Base-by-base conservation (phyloP, 1,139 yeast genomes). In the Trichomonascaceae sp. region DNA sequence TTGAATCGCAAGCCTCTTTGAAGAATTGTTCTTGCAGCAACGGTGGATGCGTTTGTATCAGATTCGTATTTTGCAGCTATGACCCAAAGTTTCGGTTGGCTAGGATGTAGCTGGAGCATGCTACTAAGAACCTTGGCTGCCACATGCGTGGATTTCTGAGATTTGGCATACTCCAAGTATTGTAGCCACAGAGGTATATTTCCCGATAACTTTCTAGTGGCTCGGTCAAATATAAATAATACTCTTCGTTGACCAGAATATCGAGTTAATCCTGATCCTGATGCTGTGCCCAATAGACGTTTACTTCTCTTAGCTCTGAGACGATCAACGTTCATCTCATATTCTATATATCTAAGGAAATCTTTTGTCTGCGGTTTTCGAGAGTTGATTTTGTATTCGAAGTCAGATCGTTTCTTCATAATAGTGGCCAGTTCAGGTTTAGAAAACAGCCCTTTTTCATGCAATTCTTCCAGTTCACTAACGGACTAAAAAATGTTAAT, bases 31-130 rank as follows among this genome's bases (percentile, higher is more conserved):
- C 99, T 80, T 17, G 98, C 95, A 47, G 96, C 95, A 66, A 86
- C 83, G 53, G 96, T 90, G 63, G 90, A 87, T 51, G 93, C 87
- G 70, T 93, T 90, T 45, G 79, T 80, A 63, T 93, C 96, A 64
- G 88, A 84, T 71, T 95, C 98, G 70, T 89, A 90, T 67, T 88
- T 88, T 49, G 98, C 97, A 22, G 97, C 97, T 64, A 90, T 81
- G 52, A 93, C 81, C 99, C 99, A 95, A 13, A 95, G 87, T 63
- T 85, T 85, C 1, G 90, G 81, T 65, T 90, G 87, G 53, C 88
- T 80, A n/a, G 99, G 98, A 66, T 93, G 98, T 59, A 89, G 74
- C 70, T 85, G 90, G 62, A 95, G 76, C 62, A 93, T 75, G 57
- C 83, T 80, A 2, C 95, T 84, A 68, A 90, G 89, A 7, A 89